These are phyloP conservation scores for Suhomyces panamericanus DNA, from an alignment of 1,139 yeast species.

Conservation along the genomic window DNA sequence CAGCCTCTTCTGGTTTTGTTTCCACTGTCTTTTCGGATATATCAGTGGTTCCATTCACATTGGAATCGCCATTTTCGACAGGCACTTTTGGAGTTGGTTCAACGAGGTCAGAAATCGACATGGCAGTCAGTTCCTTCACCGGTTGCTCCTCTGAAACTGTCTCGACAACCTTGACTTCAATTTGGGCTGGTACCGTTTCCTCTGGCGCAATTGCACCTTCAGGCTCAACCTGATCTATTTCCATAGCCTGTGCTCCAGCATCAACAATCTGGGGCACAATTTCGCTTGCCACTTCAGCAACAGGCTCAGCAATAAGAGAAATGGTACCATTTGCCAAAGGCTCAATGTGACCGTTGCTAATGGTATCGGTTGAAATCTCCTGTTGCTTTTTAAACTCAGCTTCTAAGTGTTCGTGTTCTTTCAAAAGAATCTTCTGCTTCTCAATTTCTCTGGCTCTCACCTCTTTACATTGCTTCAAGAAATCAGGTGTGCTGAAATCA, in stretches of 20 bases:
- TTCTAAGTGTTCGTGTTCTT: constrained; percentile 35
- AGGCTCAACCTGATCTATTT: not conserved
- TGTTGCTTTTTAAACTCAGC: constrained; percentile 29
- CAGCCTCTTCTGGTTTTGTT: not conserved
- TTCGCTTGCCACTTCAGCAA: too few species aligned
- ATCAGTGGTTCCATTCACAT: not conserved
- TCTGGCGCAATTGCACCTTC: not conserved
- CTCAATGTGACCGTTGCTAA: not conserved
- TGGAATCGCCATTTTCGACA: not conserved
- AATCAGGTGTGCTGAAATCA: constrained; percentile 75
- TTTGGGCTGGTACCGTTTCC: not conserved
- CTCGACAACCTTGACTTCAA: not conserved
- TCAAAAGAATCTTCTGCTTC: constrained; percentile 49
- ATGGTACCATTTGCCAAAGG: not conserved
- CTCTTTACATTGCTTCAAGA: constrained; percentile 73
- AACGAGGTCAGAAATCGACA: not conserved
- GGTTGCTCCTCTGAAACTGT: not conserved
- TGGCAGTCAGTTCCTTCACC: not conserved
- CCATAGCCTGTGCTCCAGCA: not conserved
- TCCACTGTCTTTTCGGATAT: not conserved
- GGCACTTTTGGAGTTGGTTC: not conserved
- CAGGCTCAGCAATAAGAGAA: not conserved
- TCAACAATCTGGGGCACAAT: not conserved
- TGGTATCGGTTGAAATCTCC: not conserved
- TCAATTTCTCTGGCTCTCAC: constrained; percentile 67